phyloP scores from a whole-genome alignment of 306 rosid genomes.

The Lathyrus tuberosus region DNA sequence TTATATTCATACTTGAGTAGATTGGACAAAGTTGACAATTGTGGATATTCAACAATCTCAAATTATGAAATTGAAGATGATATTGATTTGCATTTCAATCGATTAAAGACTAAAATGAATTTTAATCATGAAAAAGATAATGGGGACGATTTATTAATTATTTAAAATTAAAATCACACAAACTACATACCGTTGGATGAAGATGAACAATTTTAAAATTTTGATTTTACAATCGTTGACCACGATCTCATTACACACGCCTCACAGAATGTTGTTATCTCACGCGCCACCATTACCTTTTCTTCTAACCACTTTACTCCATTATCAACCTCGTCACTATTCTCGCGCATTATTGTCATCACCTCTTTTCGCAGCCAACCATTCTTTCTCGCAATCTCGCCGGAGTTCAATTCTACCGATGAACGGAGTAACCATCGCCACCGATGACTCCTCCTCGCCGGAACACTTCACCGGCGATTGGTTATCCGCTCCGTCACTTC shows the following conservation, averaged over 20 bases:
- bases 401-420: constrained; percentile 38
- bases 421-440: constrained; percentile 34
- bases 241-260: background rate
- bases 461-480: constrained; percentile 72
- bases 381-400: constrained; percentile 34
- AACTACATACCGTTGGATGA: constrained; percentile 17
- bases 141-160: background rate
- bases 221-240: constrained; percentile 17
- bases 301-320: constrained; percentile 33
- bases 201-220: background rate
- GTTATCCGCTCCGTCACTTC: constrained; percentile 85
- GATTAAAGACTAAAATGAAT: too few species aligned
- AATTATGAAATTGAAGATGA: too few species aligned
- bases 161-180: background rate
- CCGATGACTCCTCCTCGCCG: constrained; percentile 30
- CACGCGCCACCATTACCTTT: constrained; percentile 45
- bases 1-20: too few species aligned
- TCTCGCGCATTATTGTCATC: constrained; percentile 19
- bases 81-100: too few species aligned
- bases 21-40: too few species aligned
- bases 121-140: background rate
- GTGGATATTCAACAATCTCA: too few species aligned
- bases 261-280: constrained; percentile 28
- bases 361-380: constrained; percentile 25
- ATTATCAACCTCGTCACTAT: constrained; percentile 2